Conservation (phyloP, 176 grass and related monocot species). For the Aechmea fasciata region DNA sequence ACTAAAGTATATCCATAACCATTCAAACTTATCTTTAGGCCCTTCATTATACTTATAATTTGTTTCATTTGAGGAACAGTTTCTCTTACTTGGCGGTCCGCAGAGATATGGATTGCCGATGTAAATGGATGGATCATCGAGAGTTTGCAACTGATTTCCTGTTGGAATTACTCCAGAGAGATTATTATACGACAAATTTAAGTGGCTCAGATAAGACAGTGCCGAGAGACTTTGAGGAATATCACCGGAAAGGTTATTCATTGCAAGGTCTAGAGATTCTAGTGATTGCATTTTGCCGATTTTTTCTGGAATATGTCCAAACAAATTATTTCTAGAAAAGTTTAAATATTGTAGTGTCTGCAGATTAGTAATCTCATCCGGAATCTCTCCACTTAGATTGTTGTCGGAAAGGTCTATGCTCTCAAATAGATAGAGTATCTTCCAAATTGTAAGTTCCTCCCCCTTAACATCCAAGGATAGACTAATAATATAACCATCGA, state of each 20-base stretch:
- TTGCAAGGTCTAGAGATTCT: conserved; percentile 22
- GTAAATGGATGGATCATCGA: conserved; percentile 25
- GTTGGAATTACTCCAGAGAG: conserved; percentile 23
- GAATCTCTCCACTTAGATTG: conserved; percentile 6
- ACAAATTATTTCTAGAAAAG: conserved; percentile 4
- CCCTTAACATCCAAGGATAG: neutral
- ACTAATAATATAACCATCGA: neutral
- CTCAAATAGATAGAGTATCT: neutral
- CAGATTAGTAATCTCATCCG: conserved; percentile 1
- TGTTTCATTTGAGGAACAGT: conserved; percentile 9
- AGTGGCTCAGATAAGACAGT: conserved; percentile 11
- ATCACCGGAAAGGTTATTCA: conserved; percentile 12
- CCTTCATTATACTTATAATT: neutral
- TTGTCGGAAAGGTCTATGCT: conserved; percentile 3
- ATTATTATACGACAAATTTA: too few relatives aligned
- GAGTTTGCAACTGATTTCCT: conserved; percentile 26
- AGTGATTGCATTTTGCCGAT: neutral
- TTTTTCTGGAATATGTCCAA: conserved; percentile 1
- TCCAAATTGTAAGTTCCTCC: neutral
- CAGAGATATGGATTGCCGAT: conserved; percentile 35
- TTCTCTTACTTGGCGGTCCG: conserved; percentile 19
- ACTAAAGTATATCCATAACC: too few relatives aligned
- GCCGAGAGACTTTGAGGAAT: conserved; percentile 18
- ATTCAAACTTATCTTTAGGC: too few relatives aligned
- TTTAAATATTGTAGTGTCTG: neutral